A percentile compares a stretch with the other conserved stretches of the same genome.
These are phyloP conservation scores for Phytophthora megakarya DNA, from an alignment of 352 stramenopile species.

Conservation along the genomic window DNA sequence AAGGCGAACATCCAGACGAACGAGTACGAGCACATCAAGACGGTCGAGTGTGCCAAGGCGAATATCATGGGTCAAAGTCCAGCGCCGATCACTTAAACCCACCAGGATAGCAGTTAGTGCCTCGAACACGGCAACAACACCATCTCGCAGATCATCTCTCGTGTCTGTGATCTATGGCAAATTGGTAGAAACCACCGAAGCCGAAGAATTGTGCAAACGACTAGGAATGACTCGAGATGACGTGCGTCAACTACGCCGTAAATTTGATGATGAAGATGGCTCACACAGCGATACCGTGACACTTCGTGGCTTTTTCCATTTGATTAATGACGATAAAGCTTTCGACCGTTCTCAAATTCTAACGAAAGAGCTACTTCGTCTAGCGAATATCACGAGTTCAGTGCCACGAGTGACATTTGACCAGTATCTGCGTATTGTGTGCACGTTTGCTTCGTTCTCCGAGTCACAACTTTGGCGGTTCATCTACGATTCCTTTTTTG, in stretches of 20 bases:
- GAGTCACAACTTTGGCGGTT: slow-evolving; percentile 60
- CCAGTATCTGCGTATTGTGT: slow-evolving; percentile 53
- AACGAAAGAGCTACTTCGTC: slow-evolving; percentile 47
- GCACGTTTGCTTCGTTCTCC: slow-evolving; percentile 52
- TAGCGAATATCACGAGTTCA: slow-evolving; percentile 30
- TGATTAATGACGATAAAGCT: slow-evolving; percentile 48
- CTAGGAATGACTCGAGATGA: slow-evolving; percentile 43
- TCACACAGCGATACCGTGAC: slow-evolving; percentile 43
- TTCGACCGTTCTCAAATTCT: slow-evolving; percentile 49
- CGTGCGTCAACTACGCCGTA: slow-evolving; percentile 35
- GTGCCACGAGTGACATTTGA: slow-evolving; percentile 55
- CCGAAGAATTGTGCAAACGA: slow-evolving; percentile 38
- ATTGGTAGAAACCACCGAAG: slow-evolving; percentile 32
- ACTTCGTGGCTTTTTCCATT: slow-evolving; percentile 53
- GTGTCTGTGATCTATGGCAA: slow-evolving; percentile 20
- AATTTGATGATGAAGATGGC: slow-evolving; percentile 49
- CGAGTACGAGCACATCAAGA: too few species aligned
- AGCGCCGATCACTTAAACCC: slow-evolving; percentile 21
- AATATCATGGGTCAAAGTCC: slow-evolving; percentile 27
- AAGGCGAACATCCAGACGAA: slow-evolving; percentile 21
- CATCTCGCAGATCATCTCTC: slow-evolving; percentile 1
- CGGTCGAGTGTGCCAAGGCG: too few species aligned
- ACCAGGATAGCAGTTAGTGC: slow-evolving; percentile 28
- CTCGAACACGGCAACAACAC: not conserved
- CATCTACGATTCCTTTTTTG: slow-evolving; percentile 57